phyloP scores from a whole-genome alignment of 164 flowering plant genomes.

The Berberis vulgaris region DNA sequence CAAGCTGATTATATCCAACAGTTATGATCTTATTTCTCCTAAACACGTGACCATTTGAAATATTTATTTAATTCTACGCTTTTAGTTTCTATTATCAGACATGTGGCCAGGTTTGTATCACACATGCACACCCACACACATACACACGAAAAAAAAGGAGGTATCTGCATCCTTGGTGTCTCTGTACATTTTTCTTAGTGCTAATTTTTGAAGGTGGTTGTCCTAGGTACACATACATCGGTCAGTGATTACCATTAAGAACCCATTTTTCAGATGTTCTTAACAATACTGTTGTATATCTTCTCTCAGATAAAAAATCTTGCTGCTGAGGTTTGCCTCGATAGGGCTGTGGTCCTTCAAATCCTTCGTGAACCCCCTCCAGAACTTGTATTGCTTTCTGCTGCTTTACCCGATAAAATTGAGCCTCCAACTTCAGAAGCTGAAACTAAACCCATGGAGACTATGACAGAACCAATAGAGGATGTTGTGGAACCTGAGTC shows the following conservation, averaged over 20 bases:
- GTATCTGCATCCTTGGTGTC: too few species aligned
- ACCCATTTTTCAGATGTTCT: background rate
- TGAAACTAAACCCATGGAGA: constrained; percentile 23
- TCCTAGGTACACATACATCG: too few species aligned
- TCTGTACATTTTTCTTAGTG: too few species aligned
- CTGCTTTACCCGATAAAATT: constrained; percentile 71
- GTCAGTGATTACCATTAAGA: background rate
- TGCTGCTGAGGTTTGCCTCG: constrained; percentile 85
- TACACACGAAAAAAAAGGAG: too few species aligned
- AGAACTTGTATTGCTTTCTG: constrained; percentile 68
- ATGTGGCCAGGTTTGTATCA: too few species aligned
- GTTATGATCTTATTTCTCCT: too few species aligned
- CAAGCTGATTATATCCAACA: too few species aligned
- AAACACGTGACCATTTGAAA: too few species aligned
- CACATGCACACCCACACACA: too few species aligned
- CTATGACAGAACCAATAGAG: constrained; percentile 16
- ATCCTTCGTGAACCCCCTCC: constrained; percentile 92
- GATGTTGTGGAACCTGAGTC: constrained; percentile 26
- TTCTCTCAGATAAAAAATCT: constrained; percentile 68
- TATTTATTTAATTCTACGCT: too few species aligned
- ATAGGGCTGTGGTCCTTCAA: constrained; percentile 75
- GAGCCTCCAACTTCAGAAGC: constrained; percentile 21
- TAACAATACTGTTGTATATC: background rate
- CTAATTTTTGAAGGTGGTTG: too few species aligned
- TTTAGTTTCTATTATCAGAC: too few species aligned